A percentile compares a stretch with the other conserved stretches of the same genome.
phyloP scores from a whole-genome alignment of 2,329 filamentous ascomycete species.

The Penicillium fuscoglaucum region DNA sequence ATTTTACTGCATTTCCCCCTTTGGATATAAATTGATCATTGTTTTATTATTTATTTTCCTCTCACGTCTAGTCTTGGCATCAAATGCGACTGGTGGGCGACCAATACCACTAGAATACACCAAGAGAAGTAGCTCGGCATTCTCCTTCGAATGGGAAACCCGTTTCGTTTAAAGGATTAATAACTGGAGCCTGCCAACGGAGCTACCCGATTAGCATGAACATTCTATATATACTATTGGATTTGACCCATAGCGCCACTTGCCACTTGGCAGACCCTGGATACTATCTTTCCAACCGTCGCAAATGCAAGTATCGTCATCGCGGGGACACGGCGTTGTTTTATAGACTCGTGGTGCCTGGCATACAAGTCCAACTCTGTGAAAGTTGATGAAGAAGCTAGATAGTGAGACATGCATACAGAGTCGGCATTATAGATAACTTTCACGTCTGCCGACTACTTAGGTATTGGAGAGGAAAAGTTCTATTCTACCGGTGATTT shows the following conservation, averaged over 20 bases:
- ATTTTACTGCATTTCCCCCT: neutral
- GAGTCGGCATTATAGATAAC: too few relatives aligned
- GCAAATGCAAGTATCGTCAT: neutral
- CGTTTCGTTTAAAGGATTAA: neutral
- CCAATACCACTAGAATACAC: conserved; percentile 2
- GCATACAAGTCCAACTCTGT: neutral
- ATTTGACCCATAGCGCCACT: neutral
- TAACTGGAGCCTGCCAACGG: conserved; percentile 3
- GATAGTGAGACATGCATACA: neutral
- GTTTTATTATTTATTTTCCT: too few relatives aligned
- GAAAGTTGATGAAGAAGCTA: neutral
- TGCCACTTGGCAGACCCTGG: conserved; percentile 2
- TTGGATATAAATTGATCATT: neutral
- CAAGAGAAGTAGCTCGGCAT: neutral
- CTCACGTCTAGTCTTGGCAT: neutral
- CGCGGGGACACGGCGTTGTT: neutral
- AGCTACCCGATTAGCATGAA: neutral
- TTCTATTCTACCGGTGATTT: neutral
- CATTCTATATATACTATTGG: neutral
- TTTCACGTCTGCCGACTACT: neutral
- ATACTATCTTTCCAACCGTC: neutral
- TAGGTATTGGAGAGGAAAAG: neutral
- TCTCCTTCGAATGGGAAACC: neutral
- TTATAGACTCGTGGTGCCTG: neutral
- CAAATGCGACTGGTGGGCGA: conserved; percentile 2